These are phyloP conservation scores for Cordyceps javanica DNA, from an alignment of 2,329 filamentous ascomycete genomes.

Conservation along the genomic window DNA sequence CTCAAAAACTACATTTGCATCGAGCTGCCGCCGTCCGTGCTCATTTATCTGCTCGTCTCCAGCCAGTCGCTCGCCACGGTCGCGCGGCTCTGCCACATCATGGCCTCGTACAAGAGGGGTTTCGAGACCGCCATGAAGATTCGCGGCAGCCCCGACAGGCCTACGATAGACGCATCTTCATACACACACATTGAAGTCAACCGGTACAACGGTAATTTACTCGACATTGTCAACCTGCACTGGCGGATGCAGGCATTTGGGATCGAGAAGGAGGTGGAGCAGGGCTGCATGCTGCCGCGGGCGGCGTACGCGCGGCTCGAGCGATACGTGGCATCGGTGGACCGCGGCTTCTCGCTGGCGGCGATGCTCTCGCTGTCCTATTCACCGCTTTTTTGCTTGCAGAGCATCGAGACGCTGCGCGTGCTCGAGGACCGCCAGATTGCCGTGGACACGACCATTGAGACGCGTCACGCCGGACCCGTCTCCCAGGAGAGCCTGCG, in stretches of 20 bases:
- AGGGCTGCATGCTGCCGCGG: conserved; percentile 45
- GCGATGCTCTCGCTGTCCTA: conserved; percentile 53
- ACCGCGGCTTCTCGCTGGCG: conserved; percentile 39
- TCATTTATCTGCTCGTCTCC: conserved; percentile 69
- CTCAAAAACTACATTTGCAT: conserved; percentile 55
- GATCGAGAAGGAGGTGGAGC: conserved; percentile 54
- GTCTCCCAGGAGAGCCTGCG: conserved; percentile 62
- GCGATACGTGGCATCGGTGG: conserved; percentile 43
- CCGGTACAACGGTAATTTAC: conserved; percentile 75
- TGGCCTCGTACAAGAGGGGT: conserved; percentile 66
- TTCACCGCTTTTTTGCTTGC: conserved; percentile 50
- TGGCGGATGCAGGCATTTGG: conserved; percentile 73
- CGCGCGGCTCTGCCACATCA: conserved; percentile 62
- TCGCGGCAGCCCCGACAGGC: conserved; percentile 21
- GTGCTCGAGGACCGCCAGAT: conserved; percentile 51
- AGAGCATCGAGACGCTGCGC: conserved; percentile 50
- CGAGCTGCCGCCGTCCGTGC: conserved; percentile 58
- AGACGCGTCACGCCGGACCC: conserved; percentile 56
- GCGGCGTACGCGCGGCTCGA: conserved; percentile 39
- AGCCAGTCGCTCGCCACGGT: conserved; percentile 54
- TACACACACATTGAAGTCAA: conserved; percentile 58
- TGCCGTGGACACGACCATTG: conserved; percentile 32
- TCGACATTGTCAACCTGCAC: conserved; percentile 79
- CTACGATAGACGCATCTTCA: conserved; percentile 28
- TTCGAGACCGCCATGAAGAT: conserved; percentile 60